Evolutionary conservation across 2,329 filamentous ascomycete species (phyloP).

Genomic region (Podosphaera xanthii): DNA sequence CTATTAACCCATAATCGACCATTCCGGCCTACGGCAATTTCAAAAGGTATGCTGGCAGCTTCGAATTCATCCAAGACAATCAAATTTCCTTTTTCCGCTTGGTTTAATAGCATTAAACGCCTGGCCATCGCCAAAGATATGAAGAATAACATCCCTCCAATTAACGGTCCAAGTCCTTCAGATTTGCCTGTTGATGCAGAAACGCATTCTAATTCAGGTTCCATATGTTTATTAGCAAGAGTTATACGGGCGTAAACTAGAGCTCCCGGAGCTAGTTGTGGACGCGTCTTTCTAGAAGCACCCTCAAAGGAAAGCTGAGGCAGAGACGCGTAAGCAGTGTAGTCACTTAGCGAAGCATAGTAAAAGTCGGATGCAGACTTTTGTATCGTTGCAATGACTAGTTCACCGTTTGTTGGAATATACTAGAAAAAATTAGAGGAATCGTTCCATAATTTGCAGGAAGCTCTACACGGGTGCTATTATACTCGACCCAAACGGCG

Average conservation of each 20-base stretch:
- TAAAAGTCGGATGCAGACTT: conserved; percentile 56
- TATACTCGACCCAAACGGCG: conserved; percentile 53
- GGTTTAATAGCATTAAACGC: conserved; percentile 44
- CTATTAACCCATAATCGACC: conserved; percentile 82
- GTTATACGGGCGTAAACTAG: conserved; percentile 75
- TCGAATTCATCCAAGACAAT: conserved; percentile 62
- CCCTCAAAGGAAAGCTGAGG: conserved; percentile 83
- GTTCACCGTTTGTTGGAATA: conserved; percentile 53
- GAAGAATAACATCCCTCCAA: conserved; percentile 66
- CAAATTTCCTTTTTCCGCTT: conserved; percentile 37
- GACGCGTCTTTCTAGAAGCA: conserved; percentile 77
- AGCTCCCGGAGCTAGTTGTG: conserved; percentile 48
- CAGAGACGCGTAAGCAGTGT: conserved; percentile 42
- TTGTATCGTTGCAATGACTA: conserved; percentile 70
- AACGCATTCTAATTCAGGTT: conserved; percentile 78
- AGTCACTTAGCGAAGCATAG: conserved; percentile 51
- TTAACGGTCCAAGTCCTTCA: conserved; percentile 66
- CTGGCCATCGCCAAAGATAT: conserved; percentile 66
- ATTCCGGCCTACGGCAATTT: conserved; percentile 83
- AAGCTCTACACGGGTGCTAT: conserved; percentile 40
- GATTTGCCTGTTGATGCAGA: conserved; percentile 68
- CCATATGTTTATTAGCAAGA: conserved; percentile 58
- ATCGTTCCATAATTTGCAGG: not conserved
- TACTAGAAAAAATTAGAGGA: conserved; percentile 30
- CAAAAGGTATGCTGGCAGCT: conserved; percentile 56